Evolutionary conservation across 2,329 filamentous ascomycete species (phyloP).

Genomic region (Exserohilum rostratum): DNA sequence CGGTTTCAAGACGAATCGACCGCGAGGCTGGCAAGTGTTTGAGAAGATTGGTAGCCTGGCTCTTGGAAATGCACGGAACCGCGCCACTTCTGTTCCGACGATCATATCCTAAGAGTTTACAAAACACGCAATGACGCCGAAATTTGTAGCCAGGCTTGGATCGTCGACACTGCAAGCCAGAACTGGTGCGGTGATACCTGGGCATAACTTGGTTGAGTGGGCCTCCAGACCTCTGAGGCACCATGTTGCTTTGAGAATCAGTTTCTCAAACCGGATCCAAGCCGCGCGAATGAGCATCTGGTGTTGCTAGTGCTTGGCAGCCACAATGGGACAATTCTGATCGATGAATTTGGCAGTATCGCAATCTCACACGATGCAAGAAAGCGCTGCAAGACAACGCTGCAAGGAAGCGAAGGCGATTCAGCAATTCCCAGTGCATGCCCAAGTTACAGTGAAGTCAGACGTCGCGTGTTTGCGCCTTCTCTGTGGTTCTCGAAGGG

Average conservation of each 20-base stretch:
- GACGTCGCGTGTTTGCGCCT: not conserved
- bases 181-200: not conserved
- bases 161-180: no score
- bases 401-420: no score
- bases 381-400: not conserved
- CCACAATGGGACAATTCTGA: not conserved
- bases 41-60: constrained; percentile 1
- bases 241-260: not conserved
- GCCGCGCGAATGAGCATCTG: not conserved
- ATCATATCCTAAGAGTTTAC: not conserved
- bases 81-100: constrained; percentile 1
- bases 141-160: not conserved
- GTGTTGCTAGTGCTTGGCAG: not conserved
- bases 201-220: not conserved
- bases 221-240: not conserved
- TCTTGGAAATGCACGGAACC: constrained; percentile 1
- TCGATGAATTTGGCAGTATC: not conserved
- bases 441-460: not conserved
- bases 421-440: not conserved
- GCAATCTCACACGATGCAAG: not conserved
- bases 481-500: not conserved
- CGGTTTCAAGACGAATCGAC: constrained; percentile 35
- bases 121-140: not conserved
- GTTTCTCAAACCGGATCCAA: not conserved
- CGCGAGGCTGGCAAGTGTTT: constrained; percentile 23